phyloP scores from a whole-genome alignment of 345 rosid species.

The Aquilaria sinensis region DNA sequence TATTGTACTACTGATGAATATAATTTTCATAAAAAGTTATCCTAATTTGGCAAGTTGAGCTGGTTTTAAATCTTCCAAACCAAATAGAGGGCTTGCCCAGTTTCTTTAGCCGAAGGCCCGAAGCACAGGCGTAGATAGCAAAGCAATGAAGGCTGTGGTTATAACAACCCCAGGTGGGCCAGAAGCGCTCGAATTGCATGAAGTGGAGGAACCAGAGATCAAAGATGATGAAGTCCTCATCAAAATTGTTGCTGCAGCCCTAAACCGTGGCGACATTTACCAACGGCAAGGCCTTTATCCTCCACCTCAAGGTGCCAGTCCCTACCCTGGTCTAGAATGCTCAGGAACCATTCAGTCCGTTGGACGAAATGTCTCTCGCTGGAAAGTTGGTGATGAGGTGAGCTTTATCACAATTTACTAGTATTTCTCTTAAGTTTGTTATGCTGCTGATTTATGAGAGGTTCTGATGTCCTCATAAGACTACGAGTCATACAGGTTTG shows the following conservation, averaged over 20 bases:
- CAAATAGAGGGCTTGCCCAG: too few relatives aligned
- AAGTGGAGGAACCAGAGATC: constrained; percentile 64
- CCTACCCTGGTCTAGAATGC: constrained; percentile 74
- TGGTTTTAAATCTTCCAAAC: too few relatives aligned
- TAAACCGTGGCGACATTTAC: constrained; percentile 71
- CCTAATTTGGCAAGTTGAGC: too few relatives aligned
- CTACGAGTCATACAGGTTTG: constrained; percentile 39
- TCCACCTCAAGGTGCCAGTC: constrained; percentile 69
- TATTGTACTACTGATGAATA: too few relatives aligned
- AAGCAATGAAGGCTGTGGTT: constrained; percentile 72
- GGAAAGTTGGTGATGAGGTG: constrained; percentile 84
- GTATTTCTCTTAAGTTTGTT: background rate
- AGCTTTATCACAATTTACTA: background rate
- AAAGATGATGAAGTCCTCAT: constrained; percentile 70
- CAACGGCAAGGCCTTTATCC: constrained; percentile 68
- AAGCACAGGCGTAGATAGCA: too few relatives aligned
- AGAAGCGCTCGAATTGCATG: constrained; percentile 61
- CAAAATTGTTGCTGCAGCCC: constrained; percentile 64
- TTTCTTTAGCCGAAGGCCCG: too few relatives aligned
- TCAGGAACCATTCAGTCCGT: constrained; percentile 65
- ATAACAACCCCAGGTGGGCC: constrained; percentile 65
- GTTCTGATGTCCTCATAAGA: too few relatives aligned
- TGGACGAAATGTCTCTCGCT: constrained; percentile 59
- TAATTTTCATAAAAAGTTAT: too few relatives aligned
- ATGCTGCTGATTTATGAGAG: background rate